Conservation (phyloP, 106 monocot species). For the Agapanthus africanus region DNA sequence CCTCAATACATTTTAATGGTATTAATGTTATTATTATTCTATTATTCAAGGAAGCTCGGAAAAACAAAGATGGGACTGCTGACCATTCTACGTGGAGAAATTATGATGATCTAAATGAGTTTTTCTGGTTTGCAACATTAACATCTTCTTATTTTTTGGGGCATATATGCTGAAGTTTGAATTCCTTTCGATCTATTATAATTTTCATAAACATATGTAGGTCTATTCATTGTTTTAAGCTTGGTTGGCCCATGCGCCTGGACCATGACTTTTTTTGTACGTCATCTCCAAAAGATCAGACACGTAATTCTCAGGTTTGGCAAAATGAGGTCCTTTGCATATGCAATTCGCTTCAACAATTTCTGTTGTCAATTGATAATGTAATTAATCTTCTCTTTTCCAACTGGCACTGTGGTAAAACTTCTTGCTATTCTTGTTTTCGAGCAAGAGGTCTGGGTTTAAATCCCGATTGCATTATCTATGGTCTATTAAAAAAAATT, state of each 20-base stretch:
- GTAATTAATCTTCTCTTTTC: too few species aligned
- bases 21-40: too few species aligned
- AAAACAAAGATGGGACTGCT: constrained; percentile 52
- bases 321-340: too few species aligned
- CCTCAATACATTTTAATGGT: too few species aligned
- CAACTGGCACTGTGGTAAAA: too few species aligned
- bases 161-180: not conserved
- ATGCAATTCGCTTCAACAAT: too few species aligned
- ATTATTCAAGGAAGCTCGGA: constrained; percentile 59
- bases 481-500: too few species aligned
- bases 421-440: too few species aligned
- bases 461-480: too few species aligned
- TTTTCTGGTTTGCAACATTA: constrained; percentile 45
- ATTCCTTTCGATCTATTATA: not conserved
- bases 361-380: too few species aligned
- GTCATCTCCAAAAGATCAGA: constrained; percentile 18
- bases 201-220: constrained; percentile 25
- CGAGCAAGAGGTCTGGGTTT: too few species aligned
- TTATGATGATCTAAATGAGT: constrained; percentile 81
- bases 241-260: constrained; percentile 77
- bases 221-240: constrained; percentile 73
- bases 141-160: not conserved
- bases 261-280: constrained; percentile 53
- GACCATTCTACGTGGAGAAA: constrained; percentile 79
- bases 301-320: constrained; percentile 30